Conservation (phyloP, 2,329 filamentous ascomycete species). For the Pseudonectria buxi region DNA sequence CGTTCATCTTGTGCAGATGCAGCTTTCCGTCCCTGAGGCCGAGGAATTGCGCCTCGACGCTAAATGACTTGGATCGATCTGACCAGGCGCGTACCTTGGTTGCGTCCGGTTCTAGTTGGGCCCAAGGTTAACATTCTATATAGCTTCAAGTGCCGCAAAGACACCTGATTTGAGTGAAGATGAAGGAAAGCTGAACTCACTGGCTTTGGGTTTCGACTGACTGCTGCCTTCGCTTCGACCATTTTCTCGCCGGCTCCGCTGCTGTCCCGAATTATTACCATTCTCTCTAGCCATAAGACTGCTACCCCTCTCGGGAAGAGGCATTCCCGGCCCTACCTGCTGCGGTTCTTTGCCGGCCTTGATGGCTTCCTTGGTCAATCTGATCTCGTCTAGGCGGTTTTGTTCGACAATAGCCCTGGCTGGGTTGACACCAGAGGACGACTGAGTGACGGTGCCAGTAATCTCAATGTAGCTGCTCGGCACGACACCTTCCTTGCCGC, state of each 20-base stretch:
- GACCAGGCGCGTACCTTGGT: constrained; percentile 87
- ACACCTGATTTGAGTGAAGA: not conserved
- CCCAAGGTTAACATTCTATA: constrained; percentile 8
- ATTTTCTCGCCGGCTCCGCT: constrained; percentile 66
- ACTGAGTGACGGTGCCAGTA: constrained; percentile 56
- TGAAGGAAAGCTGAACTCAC: constrained; percentile 43
- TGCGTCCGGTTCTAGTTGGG: constrained; percentile 64
- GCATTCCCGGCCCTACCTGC: constrained; percentile 69
- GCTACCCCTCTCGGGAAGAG: constrained; percentile 70
- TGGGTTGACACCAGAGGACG: constrained; percentile 44
- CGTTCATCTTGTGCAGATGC: constrained; percentile 95
- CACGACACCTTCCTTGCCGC: constrained; percentile 90
- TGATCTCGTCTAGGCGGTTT: constrained; percentile 71
- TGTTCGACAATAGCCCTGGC: constrained; percentile 66
- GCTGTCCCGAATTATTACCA: constrained; percentile 61
- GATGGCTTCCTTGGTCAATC: constrained; percentile 72
- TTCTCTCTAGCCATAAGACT: constrained; percentile 63
- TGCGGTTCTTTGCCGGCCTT: constrained; percentile 52
- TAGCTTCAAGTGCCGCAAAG: not conserved
- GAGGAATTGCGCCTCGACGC: constrained; percentile 93
- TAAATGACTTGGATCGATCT: constrained; percentile 91
- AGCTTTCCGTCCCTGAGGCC: constrained; percentile 94
- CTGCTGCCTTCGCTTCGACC: constrained; percentile 49
- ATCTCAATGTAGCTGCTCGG: constrained; percentile 95
- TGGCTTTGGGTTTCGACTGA: constrained; percentile 58